Base-by-base conservation (phyloP, 371 early-diverging fungal species). In the Polyrhizophydium stewartii region DNA sequence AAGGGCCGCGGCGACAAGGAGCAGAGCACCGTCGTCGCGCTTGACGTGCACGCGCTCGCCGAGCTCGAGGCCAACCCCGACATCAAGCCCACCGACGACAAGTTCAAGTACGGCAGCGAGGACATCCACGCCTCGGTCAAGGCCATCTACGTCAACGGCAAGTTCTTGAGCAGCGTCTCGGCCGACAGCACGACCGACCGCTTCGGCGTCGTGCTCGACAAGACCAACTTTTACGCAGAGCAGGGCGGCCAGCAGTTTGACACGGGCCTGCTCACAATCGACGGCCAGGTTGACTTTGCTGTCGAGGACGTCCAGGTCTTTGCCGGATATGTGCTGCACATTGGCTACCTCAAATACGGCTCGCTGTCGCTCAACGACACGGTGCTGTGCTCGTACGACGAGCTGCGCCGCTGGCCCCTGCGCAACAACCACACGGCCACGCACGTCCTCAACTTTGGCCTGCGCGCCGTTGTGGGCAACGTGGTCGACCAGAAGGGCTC, bases 181-280 rank as follows among this genome's bases (percentile, higher is more conserved):
- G 72, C 76, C 30, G 77, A 76, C 37, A 75, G 79, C 56, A 67
- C 71, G 31, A 16, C 55, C 16, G 69, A 62, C 22, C 70, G 65
- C n/a, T 87, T 93, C 67, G 94, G 97, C 63, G 76, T 99, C n/a
- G 74, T 99, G 61, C 85, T 96, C 50, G 97, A 99, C 78, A 85
- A 88, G 69, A 97, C 99, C 63, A 96, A 95, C 87, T 97, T 99
- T 69, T 99, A 99, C 74, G 94, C 96, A 47, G 99, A 99, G 79
- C 87, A 87, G 56, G 99, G 99, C 72, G 99, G 99, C 40, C 99
- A 99, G 77, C 91, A 93, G 68, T 94, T 88, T 66, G 99, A 99
- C 72, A 89, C 87, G n/a, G 99, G 99, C 53, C 82, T 85, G 60
- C 85, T 99, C 59, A 86, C 89, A 37, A 76, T 88, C 47, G 92